Evolutionary conservation across 1,284 basidiomycete genomes (phyloP), one percentile per base, ranked within the genome.

Genomic region (Malassezia arunalokei): DNA sequence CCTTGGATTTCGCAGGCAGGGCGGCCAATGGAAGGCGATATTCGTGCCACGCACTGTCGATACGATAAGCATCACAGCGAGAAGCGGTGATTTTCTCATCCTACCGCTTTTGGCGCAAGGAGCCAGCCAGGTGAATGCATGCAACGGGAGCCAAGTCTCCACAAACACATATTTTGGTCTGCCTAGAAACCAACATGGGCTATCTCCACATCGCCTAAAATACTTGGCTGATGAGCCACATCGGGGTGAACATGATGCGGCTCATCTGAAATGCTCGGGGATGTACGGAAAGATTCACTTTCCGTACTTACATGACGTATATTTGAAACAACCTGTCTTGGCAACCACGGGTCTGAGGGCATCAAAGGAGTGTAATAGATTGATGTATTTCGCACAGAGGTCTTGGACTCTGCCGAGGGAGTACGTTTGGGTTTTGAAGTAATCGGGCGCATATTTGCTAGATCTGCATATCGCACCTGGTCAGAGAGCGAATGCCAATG

Each of bases 1-100:
- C 28, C 63, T 64, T 20, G 59, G 51, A 41, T 63, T 64, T n/a
- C 14, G 7, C 20, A 47, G 17, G 3, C 14, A 38, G n/a, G 20
- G 11, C 11, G 70, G 70, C 60, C 60, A 73, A 24, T 64, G 67
- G 42, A 73, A 73, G 37, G 62, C 63, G 38, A 73, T 54, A 33
- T 65, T 58, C 2, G 66, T 55, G 7, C 66, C 68, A 12, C 68
- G 54, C 17, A 63, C 61, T 9, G 68, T 66, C 15, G 62, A 63
- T 1, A 63, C 62, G 3, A 65, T 66, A 17, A 73, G 59, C 46
- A 73, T 63, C 20, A 73, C 56, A 12, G 68, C 70, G 2, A 73
- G 54, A 14, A 73, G 50, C 11, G 66, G 58, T 28, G 53, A 49
- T 17, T 35, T 28, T 40, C 40, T 49, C 6, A 31, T 40, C n/a